Evolutionary conservation across 225 moss, liverwort and hornwort genomes (phyloP), one percentile per base, ranked within the genome.

Genomic region (Lunularia cruciata): DNA sequence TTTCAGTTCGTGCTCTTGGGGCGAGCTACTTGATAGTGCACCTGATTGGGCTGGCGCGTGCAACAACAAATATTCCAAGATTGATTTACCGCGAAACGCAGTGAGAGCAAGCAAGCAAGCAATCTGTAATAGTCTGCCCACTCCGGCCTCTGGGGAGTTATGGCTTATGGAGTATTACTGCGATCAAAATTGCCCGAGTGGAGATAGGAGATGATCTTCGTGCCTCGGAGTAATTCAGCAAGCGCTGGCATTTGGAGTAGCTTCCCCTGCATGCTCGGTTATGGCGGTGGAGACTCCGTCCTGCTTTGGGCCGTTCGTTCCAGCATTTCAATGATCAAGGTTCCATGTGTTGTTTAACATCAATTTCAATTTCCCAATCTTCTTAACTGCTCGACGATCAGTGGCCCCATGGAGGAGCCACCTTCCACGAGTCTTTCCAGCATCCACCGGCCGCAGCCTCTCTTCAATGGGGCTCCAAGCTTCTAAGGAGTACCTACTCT

Each of bases 401-500:
- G 45, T 19, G 62, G 42, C 62, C 25, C 6, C 0, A 14, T 40
- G 40, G 26, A 39, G 23, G 14, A 19, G 45, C 25, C 28, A 30
- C 63, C 45, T 15, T 45, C 28, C 43, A 45, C 46, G 28, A 45
- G 25, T 27, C 16, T 28, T 23, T 8, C 38, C 32, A 16, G 57
- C 31, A 57, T 31, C 27, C 28, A 43, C 0, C 63, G 16, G 63
- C 63, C 26, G 63, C 43, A 27, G 1, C 59, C n/a, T 19, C 5
- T 59, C n/a, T 35, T 20, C 59, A 2, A 31, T 57, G 57, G 31
- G 57, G 57, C 19, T 57, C 31, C 57, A 57, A 16, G 57, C 57
- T 59, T 59, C 59, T 59, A 37, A 59, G 59, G 59, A 59, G 59
- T 59, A 36, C 36, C 42, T 0, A 23, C 8, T 63, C 12, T 42